Base-by-base conservation (phyloP, 164 flowering plant species). In the Cinnamomum chago region DNA sequence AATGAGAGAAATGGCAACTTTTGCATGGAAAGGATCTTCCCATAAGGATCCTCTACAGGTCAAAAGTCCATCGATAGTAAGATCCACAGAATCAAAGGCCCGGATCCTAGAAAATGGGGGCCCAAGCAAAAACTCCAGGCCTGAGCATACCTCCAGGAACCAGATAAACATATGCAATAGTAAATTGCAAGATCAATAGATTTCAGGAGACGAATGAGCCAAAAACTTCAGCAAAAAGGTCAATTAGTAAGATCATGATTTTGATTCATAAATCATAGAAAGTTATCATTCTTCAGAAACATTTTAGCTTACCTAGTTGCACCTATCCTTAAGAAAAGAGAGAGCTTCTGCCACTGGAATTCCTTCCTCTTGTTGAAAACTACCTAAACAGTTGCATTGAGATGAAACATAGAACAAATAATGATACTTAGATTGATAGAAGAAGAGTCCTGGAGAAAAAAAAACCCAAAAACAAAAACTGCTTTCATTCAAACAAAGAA, bases 301-400 rank as follows among this genome's bases (percentile, higher is more conserved):
- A 40, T 2, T 28, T 60, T 3, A 52, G 27, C 40, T 72, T 76
- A 88, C 96, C 92, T 88, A 14, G 85, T 83, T 73, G 87, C 85
- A 62, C 97, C 95, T 3, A 87, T 83, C 81, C 86, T 86, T 68
- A 96, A 76, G 83, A 93, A 92, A 76, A 92, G 84, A 68, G 87
- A 77, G 67, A 96, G 89, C 82, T 84, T 91, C 76, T 91, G 75
- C 98, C 97, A 96, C 51, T 81, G 91, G 76, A 93, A 88, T 81
- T 96, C 97, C 84, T 88, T 92, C 77, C 77, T 83, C 78, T 65
- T 86, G 83, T 89, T 89, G 12, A 93, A 78, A 64, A 92, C 87
- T 33, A 87, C 98, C 99, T 95, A 86, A 73, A 83, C 28, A 50
- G 52, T 15, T 27, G 47, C 28, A 28, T 58, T 23, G 30, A 24